Evolutionary conservation across 768 basidiomycete genomes (phyloP).

Genomic region (Russula vinacea): DNA sequence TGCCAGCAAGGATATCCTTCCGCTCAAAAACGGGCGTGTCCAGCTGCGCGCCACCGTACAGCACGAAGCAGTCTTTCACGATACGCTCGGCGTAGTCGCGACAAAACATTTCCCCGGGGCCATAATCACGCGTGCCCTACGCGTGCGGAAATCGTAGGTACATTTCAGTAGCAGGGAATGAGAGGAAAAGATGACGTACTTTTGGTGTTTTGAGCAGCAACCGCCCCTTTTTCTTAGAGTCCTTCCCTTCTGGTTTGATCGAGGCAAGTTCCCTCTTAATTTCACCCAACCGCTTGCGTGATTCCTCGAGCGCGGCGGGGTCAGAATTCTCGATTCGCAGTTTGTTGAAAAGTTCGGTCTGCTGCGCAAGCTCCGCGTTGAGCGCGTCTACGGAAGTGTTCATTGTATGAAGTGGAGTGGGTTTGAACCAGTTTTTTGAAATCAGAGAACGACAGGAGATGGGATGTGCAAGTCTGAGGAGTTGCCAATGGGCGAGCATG

Average conservation of each 20-base stretch:
- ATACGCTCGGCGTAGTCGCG: conserved; percentile 86
- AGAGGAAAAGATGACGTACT: conserved; percentile 47
- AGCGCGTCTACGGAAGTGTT: conserved; percentile 43
- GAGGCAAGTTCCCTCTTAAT: conserved; percentile 56
- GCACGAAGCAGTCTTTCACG: conserved; percentile 83
- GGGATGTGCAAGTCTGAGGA: neutral
- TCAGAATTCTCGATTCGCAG: conserved; percentile 58
- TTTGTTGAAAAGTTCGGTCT: conserved; percentile 57
- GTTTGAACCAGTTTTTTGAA: conserved; percentile 1
- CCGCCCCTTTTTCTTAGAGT: conserved; percentile 58
- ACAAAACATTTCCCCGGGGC: conserved; percentile 87
- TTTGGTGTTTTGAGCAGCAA: conserved; percentile 92
- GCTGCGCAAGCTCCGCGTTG: conserved; percentile 52
- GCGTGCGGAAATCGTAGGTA: neutral
- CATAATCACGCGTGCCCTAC: conserved; percentile 93
- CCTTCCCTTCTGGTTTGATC: conserved; percentile 43
- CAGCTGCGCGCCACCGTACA: conserved; percentile 86
- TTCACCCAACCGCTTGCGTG: conserved; percentile 66
- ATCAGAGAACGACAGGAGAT: conserved; percentile 21
- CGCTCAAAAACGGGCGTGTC: conserved; percentile 99
- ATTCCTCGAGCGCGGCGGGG: conserved; percentile 50
- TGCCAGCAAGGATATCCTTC: conserved; percentile 92
- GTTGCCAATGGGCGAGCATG: conserved; percentile 20
- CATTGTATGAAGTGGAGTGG: conserved; percentile 37
- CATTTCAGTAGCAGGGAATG: neutral